Conservation (phyloP, 345 rosid genomes). For the Populus euphratica region DNA sequence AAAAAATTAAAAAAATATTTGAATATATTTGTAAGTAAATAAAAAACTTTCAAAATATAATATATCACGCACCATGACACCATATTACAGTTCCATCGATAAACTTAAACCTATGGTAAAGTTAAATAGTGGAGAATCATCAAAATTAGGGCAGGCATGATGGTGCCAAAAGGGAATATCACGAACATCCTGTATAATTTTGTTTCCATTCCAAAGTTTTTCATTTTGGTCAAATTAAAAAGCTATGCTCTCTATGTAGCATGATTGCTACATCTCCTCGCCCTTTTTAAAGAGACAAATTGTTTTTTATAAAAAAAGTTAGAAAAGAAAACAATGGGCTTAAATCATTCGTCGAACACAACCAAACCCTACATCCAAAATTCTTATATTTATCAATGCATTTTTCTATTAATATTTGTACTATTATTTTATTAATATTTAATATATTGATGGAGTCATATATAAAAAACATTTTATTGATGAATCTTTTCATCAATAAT, state of each 20-base stretch:
- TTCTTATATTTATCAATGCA: no score
- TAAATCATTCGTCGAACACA: not conserved
- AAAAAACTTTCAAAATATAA: no score
- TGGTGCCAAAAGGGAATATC: not conserved
- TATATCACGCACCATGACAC: no score
- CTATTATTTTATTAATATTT: no score
- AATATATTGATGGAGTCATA: rapidly evolving
- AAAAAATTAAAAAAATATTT: no score
- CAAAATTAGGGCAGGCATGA: not conserved
- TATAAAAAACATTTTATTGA: rapidly evolving
- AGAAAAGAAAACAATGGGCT: not conserved
- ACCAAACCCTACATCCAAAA: not conserved
- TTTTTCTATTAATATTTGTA: no score
- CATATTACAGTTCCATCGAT: no score
- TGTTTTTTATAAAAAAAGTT: not conserved
- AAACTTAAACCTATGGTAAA: not conserved
- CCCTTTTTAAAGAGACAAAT: not conserved
- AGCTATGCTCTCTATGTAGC: not conserved
- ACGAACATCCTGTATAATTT: not conserved
- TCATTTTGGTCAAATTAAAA: not conserved
- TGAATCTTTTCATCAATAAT: no score
- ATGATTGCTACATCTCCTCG: not conserved
- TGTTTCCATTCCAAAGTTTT: not conserved
- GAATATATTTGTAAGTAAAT: no score
- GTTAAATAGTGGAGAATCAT: not conserved